Percentiles rank a stretch among this genome's conserved stretches.
Conservation (phyloP, 2,329 filamentous ascomycete species). For the Claviceps humidiphila region DNA sequence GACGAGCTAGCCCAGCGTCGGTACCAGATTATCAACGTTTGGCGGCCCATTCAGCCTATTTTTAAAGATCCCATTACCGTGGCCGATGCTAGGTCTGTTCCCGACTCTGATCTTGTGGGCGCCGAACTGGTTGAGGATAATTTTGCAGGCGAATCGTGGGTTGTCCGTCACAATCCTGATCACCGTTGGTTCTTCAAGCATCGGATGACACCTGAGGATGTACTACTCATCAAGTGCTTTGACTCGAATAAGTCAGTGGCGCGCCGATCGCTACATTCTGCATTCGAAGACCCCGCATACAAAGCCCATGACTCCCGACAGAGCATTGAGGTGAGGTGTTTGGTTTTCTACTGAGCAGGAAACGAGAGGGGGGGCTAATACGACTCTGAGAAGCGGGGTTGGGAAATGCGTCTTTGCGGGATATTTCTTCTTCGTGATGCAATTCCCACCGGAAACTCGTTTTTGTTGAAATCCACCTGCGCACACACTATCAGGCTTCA, state of each 20-base stretch:
- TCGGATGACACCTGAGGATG: slow-evolving; percentile 37
- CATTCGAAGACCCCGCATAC: slow-evolving; percentile 38
- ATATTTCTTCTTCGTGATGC: not conserved
- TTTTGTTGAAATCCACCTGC: too few relatives aligned
- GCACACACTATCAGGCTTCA: too few relatives aligned
- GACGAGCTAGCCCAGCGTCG: slow-evolving; percentile 23
- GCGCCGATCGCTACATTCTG: slow-evolving; percentile 37
- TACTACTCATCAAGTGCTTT: slow-evolving; percentile 48
- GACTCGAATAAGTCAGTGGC: slow-evolving; percentile 46
- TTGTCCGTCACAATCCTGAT: slow-evolving; percentile 24
- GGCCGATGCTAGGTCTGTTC: slow-evolving; percentile 35
- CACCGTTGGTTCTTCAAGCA: slow-evolving; percentile 42
- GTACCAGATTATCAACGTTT: slow-evolving; percentile 41
- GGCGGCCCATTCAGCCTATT: slow-evolving; percentile 24
- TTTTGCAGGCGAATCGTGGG: slow-evolving; percentile 35
- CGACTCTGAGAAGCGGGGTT: not conserved
- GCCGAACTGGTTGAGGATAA: slow-evolving; percentile 36
- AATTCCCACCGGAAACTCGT: too few relatives aligned
- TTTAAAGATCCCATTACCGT: slow-evolving; percentile 37
- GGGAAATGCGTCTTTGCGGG: not conserved
- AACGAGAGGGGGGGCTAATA: not conserved
- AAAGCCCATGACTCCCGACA: slow-evolving; percentile 42
- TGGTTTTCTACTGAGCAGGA: slow-evolving; percentile 42
- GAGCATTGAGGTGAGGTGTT: slow-evolving; percentile 51
- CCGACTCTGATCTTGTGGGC: slow-evolving; percentile 36